A percentile compares a stretch with the other conserved stretches of the same genome.
Evolutionary conservation across 2,329 filamentous ascomycete genomes (phyloP).

Genomic region (Penicillium sp.): DNA sequence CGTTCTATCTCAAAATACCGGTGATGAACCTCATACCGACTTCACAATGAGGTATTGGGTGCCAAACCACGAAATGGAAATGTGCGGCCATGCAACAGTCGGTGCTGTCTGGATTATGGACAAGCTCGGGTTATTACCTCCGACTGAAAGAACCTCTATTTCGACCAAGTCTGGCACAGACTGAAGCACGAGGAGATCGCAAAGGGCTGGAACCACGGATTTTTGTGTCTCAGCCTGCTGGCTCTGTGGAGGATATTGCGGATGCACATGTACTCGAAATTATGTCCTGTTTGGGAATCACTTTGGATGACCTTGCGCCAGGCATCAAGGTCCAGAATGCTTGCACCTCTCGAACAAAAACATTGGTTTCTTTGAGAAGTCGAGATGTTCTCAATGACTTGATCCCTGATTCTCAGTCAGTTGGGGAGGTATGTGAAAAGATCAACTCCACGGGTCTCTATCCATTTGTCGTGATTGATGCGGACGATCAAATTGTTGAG

Average conservation of each 20-base stretch:
- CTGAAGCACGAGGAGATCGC: constrained; percentile 10
- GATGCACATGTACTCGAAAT: neutral
- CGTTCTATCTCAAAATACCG: neutral
- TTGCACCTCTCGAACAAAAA: constrained; percentile 12
- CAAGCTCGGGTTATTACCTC: constrained; percentile 9
- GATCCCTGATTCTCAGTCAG: neutral
- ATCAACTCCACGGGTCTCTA: constrained; percentile 19
- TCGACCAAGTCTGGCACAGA: constrained; percentile 11
- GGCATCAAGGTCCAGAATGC: constrained; percentile 11
- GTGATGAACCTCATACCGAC: neutral
- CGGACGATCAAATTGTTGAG: constrained; percentile 15
- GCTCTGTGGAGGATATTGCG: neutral
- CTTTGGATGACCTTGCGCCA: constrained; percentile 1
- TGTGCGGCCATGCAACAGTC: constrained; percentile 23
- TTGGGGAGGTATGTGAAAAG: constrained; percentile 10
- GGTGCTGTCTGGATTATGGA: constrained; percentile 25
- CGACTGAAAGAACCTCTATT: neutral
- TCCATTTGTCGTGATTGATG: constrained; percentile 9
- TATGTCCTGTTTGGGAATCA: constrained; percentile 6
- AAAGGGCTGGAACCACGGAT: neutral
- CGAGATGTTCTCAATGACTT: neutral
- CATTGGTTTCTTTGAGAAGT: constrained; percentile 13
- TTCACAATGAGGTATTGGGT: constrained; percentile 20
- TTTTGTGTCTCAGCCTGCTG: constrained; percentile 8
- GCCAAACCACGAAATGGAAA: constrained; percentile 24